Percentiles rank a stretch among this genome's conserved stretches.
phyloP scores from a whole-genome alignment of 164 flowering plant genomes.

The Nymphaea colorata region DNA sequence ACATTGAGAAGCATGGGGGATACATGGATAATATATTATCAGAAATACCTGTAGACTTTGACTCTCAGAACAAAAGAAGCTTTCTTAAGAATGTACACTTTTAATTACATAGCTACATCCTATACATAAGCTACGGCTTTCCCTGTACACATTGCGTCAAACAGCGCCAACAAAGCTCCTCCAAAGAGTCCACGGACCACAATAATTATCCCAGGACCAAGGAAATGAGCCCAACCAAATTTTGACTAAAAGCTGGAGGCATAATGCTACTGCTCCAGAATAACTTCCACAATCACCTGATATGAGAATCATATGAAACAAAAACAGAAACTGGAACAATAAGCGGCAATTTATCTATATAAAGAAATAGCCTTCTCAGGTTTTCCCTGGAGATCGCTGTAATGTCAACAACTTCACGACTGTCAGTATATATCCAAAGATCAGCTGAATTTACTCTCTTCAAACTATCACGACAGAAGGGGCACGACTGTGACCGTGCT shows the following conservation, averaged over 20 bases:
- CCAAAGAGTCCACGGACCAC: background rate
- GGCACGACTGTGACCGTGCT: constrained; percentile 74
- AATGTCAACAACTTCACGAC: constrained; percentile 37
- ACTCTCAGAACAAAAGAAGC: too few species aligned
- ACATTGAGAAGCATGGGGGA: too few species aligned
- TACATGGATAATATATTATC: too few species aligned
- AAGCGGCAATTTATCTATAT: constrained; percentile 67
- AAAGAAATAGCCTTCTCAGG: constrained; percentile 54
- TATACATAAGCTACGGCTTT: background rate
- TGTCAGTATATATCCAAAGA: constrained; percentile 67
- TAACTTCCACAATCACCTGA: constrained; percentile 16
- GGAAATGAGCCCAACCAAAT: background rate
- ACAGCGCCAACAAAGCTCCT: background rate
- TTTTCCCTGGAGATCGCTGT: constrained; percentile 45
- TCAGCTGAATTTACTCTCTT: constrained; percentile 66
- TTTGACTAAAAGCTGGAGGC: background rate
- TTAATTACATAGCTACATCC: background rate
- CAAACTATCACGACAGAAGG: constrained; percentile 79
- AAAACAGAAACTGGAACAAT: constrained; percentile 44
- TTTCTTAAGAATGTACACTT: background rate
- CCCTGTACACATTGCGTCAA: background rate
- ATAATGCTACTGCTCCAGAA: background rate
- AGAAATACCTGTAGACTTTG: too few species aligned
- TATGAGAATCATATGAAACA: constrained; percentile 35
- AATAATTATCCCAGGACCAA: background rate